Percentiles rank a stretch among this genome's conserved stretches.
Evolutionary conservation across 768 basidiomycete genomes (phyloP).

Genomic region (Rhizopogon salebrosus): DNA sequence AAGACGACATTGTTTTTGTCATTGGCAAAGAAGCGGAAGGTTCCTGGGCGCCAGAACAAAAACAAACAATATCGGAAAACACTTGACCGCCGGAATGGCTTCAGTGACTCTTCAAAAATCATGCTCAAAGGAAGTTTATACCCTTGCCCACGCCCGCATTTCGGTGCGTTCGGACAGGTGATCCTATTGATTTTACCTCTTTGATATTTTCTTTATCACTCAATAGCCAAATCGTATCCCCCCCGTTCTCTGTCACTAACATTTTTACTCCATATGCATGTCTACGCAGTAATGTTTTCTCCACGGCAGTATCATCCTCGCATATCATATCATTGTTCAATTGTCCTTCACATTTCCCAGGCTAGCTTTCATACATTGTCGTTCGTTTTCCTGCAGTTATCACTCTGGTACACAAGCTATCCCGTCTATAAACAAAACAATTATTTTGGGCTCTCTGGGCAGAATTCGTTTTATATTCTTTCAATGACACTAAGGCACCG

Average conservation of each 20-base stretch:
- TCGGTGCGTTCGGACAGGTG: neutral
- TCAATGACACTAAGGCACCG: too few relatives aligned
- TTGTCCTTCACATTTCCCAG: neutral
- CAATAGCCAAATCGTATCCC: neutral
- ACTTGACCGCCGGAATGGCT: neutral
- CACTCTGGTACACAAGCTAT: constrained; percentile 1
- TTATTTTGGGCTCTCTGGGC: neutral
- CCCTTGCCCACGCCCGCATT: neutral
- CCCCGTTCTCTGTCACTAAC: neutral
- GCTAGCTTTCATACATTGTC: neutral
- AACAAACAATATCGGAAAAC: neutral
- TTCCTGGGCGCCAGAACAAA: constrained; percentile 30
- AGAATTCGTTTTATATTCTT: neutral
- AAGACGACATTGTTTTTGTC: constrained; percentile 76
- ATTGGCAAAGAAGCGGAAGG: constrained; percentile 45
- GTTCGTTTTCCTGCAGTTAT: constrained; percentile 1
- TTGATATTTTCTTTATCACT: neutral
- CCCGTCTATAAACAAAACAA: neutral
- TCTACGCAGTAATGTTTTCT: neutral
- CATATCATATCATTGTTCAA: constrained; percentile 1
- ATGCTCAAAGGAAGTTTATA: neutral
- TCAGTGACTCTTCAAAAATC: neutral
- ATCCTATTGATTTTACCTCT: neutral
- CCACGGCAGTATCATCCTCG: constrained; percentile 1
- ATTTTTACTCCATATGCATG: neutral